phyloP scores from a whole-genome alignment of 139 green algal genomes.

The Picochlorum sp. region DNA sequence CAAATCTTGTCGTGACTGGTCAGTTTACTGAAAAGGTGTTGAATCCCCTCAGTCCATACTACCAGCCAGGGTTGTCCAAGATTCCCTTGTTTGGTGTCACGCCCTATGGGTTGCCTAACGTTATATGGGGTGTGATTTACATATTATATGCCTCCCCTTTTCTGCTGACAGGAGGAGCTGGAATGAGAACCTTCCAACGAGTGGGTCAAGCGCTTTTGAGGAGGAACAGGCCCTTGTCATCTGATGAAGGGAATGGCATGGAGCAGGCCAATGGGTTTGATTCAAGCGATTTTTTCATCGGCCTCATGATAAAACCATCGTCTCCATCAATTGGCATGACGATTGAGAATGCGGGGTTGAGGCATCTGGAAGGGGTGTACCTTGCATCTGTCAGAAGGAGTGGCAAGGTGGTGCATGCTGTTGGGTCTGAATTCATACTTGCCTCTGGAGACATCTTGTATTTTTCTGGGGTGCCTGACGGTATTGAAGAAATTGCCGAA shows the following conservation, averaged over 20 bases:
- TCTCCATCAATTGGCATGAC: constrained; percentile 24
- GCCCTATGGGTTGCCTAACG: constrained; percentile 22
- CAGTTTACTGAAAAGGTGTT: constrained; percentile 17
- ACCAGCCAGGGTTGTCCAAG: constrained; percentile 11
- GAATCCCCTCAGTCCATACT: constrained; percentile 26
- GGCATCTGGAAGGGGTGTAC: constrained; percentile 25
- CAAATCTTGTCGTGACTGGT: constrained; percentile 57
- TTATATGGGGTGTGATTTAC: constrained; percentile 34
- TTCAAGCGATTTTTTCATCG: constrained; percentile 24
- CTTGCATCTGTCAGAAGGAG: constrained; percentile 20
- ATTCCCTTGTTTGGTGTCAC: constrained; percentile 30
- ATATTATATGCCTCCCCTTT: constrained; percentile 27
- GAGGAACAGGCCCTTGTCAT: background rate
- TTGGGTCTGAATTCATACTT: constrained; percentile 30
- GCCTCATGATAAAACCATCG: constrained; percentile 33
- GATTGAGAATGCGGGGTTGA: constrained; percentile 27
- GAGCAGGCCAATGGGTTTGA: background rate
- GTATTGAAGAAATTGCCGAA: constrained; percentile 10
- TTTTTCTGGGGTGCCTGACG: constrained; percentile 31
- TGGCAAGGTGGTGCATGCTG: constrained; percentile 26
- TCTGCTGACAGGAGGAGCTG: constrained; percentile 20
- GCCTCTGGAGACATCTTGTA: constrained; percentile 26
- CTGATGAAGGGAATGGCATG: background rate
- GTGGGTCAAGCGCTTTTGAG: background rate
- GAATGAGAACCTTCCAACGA: constrained; percentile 12